Evolutionary conservation across 441 rosid genomes (phyloP).

Genomic region (Omphalea diandra): DNA sequence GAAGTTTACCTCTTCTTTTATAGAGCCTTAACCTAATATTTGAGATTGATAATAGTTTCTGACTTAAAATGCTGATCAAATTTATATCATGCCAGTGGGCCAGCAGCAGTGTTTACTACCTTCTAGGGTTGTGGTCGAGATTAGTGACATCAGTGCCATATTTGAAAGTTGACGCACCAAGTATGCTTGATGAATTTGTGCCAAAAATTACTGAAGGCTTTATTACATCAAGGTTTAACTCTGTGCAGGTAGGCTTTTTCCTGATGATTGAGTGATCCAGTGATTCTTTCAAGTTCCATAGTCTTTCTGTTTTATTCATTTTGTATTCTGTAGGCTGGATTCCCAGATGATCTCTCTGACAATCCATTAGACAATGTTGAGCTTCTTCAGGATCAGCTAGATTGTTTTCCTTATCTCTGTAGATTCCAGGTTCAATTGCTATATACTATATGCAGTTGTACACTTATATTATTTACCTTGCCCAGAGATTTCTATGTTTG

Average conservation of each 20-base stretch:
- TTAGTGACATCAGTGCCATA: slow-evolving; percentile 91
- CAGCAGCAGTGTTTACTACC: slow-evolving; percentile 98
- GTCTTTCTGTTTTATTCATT: slow-evolving; percentile 6
- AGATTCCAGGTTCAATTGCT: slow-evolving; percentile 83
- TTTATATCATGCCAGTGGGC: slow-evolving; percentile 71
- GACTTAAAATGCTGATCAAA: slow-evolving; percentile 10
- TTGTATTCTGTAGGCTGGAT: slow-evolving; percentile 56
- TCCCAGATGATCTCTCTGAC: slow-evolving; percentile 81
- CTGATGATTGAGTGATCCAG: neutral
- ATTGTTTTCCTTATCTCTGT: slow-evolving; percentile 95
- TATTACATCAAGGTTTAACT: slow-evolving; percentile 91
- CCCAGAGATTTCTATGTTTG: slow-evolving; percentile 17
- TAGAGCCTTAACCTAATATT: slow-evolving; percentile 17
- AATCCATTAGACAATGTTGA: slow-evolving; percentile 98
- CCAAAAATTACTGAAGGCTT: slow-evolving; percentile 97
- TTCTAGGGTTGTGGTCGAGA: slow-evolving; percentile 97
- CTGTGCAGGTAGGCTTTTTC: slow-evolving; percentile 75
- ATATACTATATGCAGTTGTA: slow-evolving; percentile 5
- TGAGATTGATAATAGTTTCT: slow-evolving; percentile 7
- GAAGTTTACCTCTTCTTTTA: slow-evolving; percentile 16
- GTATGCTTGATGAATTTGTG: slow-evolving; percentile 96
- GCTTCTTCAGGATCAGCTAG: slow-evolving; percentile 98
- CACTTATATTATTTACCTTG: too few relatives aligned
- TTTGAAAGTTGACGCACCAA: slow-evolving; percentile 97
- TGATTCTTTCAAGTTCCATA: neutral